These are phyloP conservation scores for Delonix regia DNA, from an alignment of 306 rosid species.

Conservation along the genomic window DNA sequence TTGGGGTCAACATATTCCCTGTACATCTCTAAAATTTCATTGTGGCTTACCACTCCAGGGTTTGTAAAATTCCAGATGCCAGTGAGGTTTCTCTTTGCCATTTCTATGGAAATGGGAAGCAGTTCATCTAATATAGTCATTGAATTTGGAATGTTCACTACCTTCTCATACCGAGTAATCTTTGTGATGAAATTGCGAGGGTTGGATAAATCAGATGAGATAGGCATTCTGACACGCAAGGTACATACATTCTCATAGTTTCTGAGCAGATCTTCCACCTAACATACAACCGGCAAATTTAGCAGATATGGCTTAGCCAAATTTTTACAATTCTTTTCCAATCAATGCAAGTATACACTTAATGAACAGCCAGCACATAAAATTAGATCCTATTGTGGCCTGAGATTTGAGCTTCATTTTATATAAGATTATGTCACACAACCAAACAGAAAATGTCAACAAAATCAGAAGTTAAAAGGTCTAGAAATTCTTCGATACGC, in stretches of 20 bases:
- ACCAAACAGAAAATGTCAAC: background rate
- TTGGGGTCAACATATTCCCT: conserved; percentile 65
- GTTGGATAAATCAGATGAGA: conserved; percentile 77
- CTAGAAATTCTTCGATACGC: background rate
- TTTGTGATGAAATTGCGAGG: conserved; percentile 89
- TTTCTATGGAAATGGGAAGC: conserved; percentile 78
- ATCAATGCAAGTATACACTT: background rate
- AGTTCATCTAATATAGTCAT: conserved; percentile 90
- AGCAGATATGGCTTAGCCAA: background rate
- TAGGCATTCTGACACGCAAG: conserved; percentile 87
- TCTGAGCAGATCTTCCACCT: conserved; percentile 87
- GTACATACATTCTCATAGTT: conserved; percentile 89
- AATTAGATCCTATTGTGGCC: background rate
- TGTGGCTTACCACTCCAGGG: conserved; percentile 96
- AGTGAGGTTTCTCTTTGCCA: conserved; percentile 92
- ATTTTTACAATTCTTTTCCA: background rate
- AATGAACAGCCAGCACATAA: background rate
- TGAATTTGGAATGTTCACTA: conserved; percentile 85
- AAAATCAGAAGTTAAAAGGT: background rate
- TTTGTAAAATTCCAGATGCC: conserved; percentile 88
- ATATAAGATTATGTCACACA: background rate
- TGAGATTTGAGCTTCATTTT: background rate
- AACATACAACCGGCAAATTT: background rate
- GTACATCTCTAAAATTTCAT: conserved; percentile 83
- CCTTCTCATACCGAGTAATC: conserved; percentile 81